These are phyloP conservation scores for Kuraishia ogatae DNA, from an alignment of 805 yeast genomes.

Conservation along the genomic window DNA sequence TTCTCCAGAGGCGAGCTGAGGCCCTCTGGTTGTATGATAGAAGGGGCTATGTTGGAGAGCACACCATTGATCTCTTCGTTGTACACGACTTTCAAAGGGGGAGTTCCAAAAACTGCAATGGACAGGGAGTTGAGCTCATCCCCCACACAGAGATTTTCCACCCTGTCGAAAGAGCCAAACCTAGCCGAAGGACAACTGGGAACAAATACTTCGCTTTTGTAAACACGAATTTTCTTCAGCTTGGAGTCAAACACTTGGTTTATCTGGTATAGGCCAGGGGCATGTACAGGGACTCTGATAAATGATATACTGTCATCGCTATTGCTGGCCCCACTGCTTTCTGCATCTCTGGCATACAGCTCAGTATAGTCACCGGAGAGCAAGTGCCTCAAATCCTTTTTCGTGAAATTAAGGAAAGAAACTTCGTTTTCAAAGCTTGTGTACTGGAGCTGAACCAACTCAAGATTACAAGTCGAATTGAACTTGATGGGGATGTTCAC, in stretches of 20 bases:
- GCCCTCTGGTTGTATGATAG: slow-evolving; percentile 33
- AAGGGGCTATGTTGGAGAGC: slow-evolving; percentile 17
- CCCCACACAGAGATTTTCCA: slow-evolving; percentile 53
- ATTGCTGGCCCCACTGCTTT: slow-evolving; percentile 3
- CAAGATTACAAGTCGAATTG: slow-evolving; percentile 72
- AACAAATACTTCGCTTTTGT: slow-evolving; percentile 53
- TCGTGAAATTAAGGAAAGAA: slow-evolving; percentile 43
- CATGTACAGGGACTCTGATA: slow-evolving; percentile 52
- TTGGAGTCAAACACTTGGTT: slow-evolving; percentile 53
- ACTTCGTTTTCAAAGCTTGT: slow-evolving; percentile 45
- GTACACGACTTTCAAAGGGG: slow-evolving; percentile 62
- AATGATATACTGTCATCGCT: slow-evolving; percentile 35
- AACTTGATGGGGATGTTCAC: slow-evolving; percentile 62
- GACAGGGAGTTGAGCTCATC: slow-evolving; percentile 35
- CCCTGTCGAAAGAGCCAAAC: slow-evolving; percentile 24
- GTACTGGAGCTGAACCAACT: slow-evolving; percentile 54
- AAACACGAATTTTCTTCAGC: slow-evolving; percentile 47
- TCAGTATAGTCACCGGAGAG: slow-evolving; percentile 17
- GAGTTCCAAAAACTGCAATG: slow-evolving; percentile 61
- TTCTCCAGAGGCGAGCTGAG: slow-evolving; percentile 42
- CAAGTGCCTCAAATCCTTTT: slow-evolving; percentile 39
- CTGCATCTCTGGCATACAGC: slow-evolving; percentile 2
- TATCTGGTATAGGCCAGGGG: slow-evolving; percentile 75
- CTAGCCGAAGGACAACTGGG: slow-evolving; percentile 73
- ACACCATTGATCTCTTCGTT: slow-evolving; percentile 32